A percentile compares a stretch with the other conserved stretches of the same genome.
phyloP scores from a whole-genome alignment of 495 filamentous ascomycete genomes.

The Neurospora discreta region DNA sequence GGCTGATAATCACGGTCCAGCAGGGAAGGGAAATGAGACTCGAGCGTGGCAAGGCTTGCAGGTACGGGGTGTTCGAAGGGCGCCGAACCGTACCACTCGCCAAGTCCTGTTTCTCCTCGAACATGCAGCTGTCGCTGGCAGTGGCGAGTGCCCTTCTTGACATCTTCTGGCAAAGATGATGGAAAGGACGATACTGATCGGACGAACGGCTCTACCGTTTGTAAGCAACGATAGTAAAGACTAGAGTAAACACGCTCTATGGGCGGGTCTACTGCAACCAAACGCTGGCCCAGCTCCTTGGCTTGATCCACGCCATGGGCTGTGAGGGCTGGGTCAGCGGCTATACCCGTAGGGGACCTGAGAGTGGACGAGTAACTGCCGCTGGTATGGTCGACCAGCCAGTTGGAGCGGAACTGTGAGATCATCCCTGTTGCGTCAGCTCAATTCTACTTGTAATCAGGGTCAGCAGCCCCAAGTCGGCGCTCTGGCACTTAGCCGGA shows the following conservation, averaged over 20 bases:
- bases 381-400: constrained; percentile 67
- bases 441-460: not conserved
- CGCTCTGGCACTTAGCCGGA: not conserved
- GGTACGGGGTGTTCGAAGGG: constrained; percentile 77
- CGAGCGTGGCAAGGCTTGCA: constrained; percentile 46
- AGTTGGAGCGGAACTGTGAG: constrained; percentile 74
- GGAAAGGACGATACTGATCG: constrained; percentile 34
- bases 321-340: constrained; percentile 78
- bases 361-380: constrained; percentile 61
- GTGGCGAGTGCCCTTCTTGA: not conserved
- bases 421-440: not conserved
- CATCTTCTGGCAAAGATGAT: not conserved
- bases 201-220: constrained; percentile 68
- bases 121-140: constrained; percentile 23
- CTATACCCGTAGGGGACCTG: constrained; percentile 70
- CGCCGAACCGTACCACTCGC: constrained; percentile 83
- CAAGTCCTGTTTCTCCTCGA: constrained; percentile 63
- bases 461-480: not conserved
- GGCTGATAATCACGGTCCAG: constrained; percentile 45
- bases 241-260: constrained; percentile 70
- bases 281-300: constrained; percentile 59
- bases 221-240: constrained; percentile 86
- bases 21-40: constrained; percentile 51
- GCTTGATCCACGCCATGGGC: constrained; percentile 77
- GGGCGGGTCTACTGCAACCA: constrained; percentile 50